Evolutionary conservation across 2,329 filamentous ascomycete genomes (phyloP), one percentile per base, ranked within the genome.

Genomic region (Fusarium neocosmosporiellum): DNA sequence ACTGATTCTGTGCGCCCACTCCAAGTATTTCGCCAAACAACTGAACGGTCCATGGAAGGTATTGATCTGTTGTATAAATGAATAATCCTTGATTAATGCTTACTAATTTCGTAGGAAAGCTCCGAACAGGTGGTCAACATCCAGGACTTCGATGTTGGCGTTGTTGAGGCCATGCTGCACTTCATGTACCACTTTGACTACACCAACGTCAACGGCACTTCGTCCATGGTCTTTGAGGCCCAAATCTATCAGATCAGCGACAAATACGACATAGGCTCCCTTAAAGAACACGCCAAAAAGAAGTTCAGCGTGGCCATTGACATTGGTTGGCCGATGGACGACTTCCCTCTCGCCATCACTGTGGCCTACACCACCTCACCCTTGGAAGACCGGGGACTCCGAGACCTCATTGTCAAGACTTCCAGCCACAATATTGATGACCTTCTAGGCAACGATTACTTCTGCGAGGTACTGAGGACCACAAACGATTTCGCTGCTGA

Each of bases 161-260:
- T 66, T 3, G 66, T 69, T 5, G 37, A 43, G 9, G 66, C 66
- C 3, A 69, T 70, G 68, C 5, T 70, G 9, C 20, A 22, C 4
- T 70, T 69, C 24, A 37, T 65, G 43, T 70, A 70, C 10, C 18
- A 18, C 2, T 69, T 69, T 5, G 24, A 69, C 24, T 69, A 70
- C 24, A 27, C 0, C 10, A 31, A 57, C 5, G 10, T 2, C 0
- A 27, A 29, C 2, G 37, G 5, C 0, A n/a, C 5, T 3, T 57
- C 66, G 1, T 7, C 18, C 2, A 69, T 70, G 68, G n/a, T 59
- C 6, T 70, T 65, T 7, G 14, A 70, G 3, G 68, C 66, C 3
- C 27, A 63, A 2, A 33, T 69, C 5, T 69, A 70, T 5, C 66
- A 70, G 22, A 59, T 70, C 1, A 53, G 61, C 2, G 61, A 69